A percentile compares a stretch with the other conserved stretches of the same genome.
phyloP scores from a whole-genome alignment of 2,329 filamentous ascomycete genomes.

The Coniochaeta pulveracea region DNA sequence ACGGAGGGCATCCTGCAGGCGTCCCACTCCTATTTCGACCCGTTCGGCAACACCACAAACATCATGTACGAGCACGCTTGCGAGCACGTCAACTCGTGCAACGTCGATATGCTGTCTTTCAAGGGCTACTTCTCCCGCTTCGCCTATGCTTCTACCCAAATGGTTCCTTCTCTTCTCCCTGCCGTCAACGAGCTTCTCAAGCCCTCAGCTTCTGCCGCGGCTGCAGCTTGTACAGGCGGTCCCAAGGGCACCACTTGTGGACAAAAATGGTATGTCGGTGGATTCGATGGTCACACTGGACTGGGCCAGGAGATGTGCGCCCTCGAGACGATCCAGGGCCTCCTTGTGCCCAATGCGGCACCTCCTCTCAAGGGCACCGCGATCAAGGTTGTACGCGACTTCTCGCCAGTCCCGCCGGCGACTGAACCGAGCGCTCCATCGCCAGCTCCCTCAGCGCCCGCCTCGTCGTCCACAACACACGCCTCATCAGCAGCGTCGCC shows the following conservation, averaged over 20 bases:
- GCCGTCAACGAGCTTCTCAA: constrained; percentile 36
- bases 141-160: constrained; percentile 45
- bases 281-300: constrained; percentile 41
- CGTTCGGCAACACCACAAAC: constrained; percentile 37
- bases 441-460: neutral
- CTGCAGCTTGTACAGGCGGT: constrained; percentile 44
- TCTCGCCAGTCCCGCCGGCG: constrained; percentile 2
- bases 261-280: constrained; percentile 49
- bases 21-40: constrained; percentile 39
- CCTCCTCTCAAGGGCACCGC: constrained; percentile 35
- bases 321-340: constrained; percentile 50
- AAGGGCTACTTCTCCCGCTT: constrained; percentile 58
- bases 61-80: constrained; percentile 59
- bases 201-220: constrained; percentile 43
- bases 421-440: too few relatives aligned
- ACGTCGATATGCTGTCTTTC: constrained; percentile 54
- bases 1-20: constrained; percentile 39
- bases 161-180: constrained; percentile 41
- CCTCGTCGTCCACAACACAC: too few relatives aligned
- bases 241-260: constrained; percentile 41
- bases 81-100: constrained; percentile 45
- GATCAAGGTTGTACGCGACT: constrained; percentile 30
- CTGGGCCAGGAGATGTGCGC: constrained; percentile 56
- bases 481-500: too few relatives aligned
- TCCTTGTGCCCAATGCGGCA: constrained; percentile 31